phyloP scores from a whole-genome alignment of 2,329 filamentous ascomycete genomes.

The Colletotrichum neosansevieriae region DNA sequence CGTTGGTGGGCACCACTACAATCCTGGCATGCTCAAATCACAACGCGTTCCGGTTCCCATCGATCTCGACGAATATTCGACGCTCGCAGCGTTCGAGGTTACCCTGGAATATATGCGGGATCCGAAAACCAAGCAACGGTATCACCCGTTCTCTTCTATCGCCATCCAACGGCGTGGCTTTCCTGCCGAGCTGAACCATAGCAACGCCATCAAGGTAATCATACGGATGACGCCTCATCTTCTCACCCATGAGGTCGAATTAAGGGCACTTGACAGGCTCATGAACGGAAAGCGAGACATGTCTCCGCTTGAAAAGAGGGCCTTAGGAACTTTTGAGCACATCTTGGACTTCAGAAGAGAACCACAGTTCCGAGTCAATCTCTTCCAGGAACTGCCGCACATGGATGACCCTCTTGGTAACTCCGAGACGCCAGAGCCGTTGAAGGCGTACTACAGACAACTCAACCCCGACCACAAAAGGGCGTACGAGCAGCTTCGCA shows the following conservation, averaged over 20 bases:
- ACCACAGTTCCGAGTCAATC: slow-evolving; percentile 20
- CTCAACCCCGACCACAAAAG: slow-evolving; percentile 54
- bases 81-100: slow-evolving; percentile 24
- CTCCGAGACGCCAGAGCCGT: not conserved
- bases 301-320: not conserved
- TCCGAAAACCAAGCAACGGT: slow-evolving; percentile 12
- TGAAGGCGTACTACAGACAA: not conserved
- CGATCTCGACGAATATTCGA: slow-evolving; percentile 10
- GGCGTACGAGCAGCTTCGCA: slow-evolving; percentile 50
- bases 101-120: slow-evolving; percentile 28
- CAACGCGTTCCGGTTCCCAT: slow-evolving; percentile 26
- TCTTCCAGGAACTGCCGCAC: slow-evolving; percentile 32
- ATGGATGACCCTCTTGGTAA: slow-evolving; percentile 27
- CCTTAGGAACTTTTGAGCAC: slow-evolving; percentile 18
- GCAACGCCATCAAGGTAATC: slow-evolving; percentile 22
- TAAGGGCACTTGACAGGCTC: slow-evolving; percentile 22
- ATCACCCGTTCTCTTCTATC: slow-evolving; percentile 17
- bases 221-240: slow-evolving; percentile 13
- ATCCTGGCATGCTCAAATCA: slow-evolving; percentile 22
- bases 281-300: slow-evolving; percentile 19
- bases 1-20: not conserved
- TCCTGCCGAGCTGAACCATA: not conserved
- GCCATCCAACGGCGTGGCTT: not conserved
- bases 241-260: slow-evolving; percentile 30
- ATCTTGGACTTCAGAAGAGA: slow-evolving; percentile 29